Evolutionary conservation across 345 rosid genomes (phyloP).

Genomic region (Cardiospermum halicacabum): DNA sequence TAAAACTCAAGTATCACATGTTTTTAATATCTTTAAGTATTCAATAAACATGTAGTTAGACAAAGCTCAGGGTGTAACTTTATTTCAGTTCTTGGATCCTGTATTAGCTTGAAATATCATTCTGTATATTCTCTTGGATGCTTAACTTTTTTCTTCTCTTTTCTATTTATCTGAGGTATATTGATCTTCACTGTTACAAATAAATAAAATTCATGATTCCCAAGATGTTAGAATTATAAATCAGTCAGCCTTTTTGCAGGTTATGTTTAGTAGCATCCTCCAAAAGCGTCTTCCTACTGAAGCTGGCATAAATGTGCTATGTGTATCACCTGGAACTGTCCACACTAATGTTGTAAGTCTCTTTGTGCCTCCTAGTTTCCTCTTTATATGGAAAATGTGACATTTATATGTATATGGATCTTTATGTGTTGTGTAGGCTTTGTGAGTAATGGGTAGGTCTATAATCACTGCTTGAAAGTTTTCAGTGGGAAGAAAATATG

Average conservation of each 20-base stretch:
- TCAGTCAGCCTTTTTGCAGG: conserved; percentile 44
- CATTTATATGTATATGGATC: too few relatives aligned
- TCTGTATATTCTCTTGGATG: neutral
- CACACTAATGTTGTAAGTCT: conserved; percentile 90
- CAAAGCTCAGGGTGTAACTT: neutral
- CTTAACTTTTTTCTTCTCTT: neutral
- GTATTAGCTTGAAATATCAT: neutral
- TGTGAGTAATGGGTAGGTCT: too few relatives aligned
- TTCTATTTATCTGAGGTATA: too few relatives aligned
- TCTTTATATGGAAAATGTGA: neutral
- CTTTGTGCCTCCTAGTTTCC: conserved; percentile 17
- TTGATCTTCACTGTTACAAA: too few relatives aligned
- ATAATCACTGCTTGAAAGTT: conserved; percentile 2
- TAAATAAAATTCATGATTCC: neutral
- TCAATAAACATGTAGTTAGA: too few relatives aligned
- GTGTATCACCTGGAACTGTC: conserved; percentile 89
- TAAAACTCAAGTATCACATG: too few relatives aligned
- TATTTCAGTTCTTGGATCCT: too few relatives aligned
- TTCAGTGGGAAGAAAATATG: too few relatives aligned
- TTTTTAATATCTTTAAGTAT: too few relatives aligned
- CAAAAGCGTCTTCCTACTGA: conserved; percentile 83
- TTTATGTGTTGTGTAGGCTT: too few relatives aligned
- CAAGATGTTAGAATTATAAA: neutral
- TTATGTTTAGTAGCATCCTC: conserved; percentile 90
- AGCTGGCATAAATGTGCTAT: conserved; percentile 78